A percentile compares a stretch with the other conserved stretches of the same genome.
These are phyloP conservation scores for Elsinoe ampelina DNA, from an alignment of 2,329 filamentous ascomycete species.

Conservation along the genomic window DNA sequence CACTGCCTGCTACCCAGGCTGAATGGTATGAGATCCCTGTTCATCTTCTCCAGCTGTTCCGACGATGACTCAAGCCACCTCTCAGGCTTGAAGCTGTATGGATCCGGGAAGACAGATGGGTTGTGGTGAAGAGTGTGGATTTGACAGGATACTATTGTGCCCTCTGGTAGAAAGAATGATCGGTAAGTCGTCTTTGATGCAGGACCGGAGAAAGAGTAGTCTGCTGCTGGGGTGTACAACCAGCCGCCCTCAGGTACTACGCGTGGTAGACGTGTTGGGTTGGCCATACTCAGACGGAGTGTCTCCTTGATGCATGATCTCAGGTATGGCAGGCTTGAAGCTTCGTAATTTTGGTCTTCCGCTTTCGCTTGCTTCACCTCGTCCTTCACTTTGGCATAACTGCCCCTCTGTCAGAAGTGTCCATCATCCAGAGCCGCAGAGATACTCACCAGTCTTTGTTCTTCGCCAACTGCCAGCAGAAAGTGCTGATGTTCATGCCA, in stretches of 20 bases:
- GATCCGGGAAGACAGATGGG: constrained; percentile 34
- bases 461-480: constrained; percentile 38
- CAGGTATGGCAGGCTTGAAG: constrained; percentile 36
- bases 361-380: constrained; percentile 28
- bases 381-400: constrained; percentile 7
- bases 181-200: neutral
- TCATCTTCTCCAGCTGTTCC: constrained; percentile 29
- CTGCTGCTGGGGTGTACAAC: constrained; percentile 24
- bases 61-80: constrained; percentile 34
- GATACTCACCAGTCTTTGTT: constrained; percentile 32
- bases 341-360: constrained; percentile 23
- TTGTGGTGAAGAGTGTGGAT: constrained; percentile 41
- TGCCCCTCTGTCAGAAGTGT: neutral
- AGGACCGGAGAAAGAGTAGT: constrained; percentile 5
- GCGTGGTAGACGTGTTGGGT: constrained; percentile 42
- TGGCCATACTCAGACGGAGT: constrained; percentile 43
- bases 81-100: constrained; percentile 39
- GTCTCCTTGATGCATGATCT: constrained; percentile 42
- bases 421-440: neutral
- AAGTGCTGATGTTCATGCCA: constrained; percentile 42
- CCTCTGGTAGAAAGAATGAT: constrained; percentile 28
- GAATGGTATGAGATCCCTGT: constrained; percentile 40
- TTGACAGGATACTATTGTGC: constrained; percentile 38
- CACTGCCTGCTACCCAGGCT: constrained; percentile 41
- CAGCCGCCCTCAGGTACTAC: constrained; percentile 35